Evolutionary conservation across 2,329 filamentous ascomycete species (phyloP), one percentile per base, ranked within the genome.

Genomic region (Beauveria scarabaeidicola): DNA sequence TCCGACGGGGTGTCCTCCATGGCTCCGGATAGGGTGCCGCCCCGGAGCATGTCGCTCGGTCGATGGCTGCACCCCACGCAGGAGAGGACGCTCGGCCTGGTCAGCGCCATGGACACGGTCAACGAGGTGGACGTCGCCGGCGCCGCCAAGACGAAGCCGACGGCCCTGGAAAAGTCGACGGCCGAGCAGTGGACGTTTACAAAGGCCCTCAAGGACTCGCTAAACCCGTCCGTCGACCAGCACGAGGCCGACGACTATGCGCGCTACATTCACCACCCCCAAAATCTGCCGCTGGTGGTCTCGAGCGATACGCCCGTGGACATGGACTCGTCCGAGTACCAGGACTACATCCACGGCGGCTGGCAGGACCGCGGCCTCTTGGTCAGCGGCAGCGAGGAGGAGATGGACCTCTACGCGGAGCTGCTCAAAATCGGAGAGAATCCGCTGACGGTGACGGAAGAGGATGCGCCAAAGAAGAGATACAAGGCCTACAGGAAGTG

Each of bases 401-500:
- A 75, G 41, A 64, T 69, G 27, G 72, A 73, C 25, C 83, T 90
- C 61, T 97, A 95, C 72, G 78, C 78, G 32, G 89, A 94, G 63
- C 88, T 94, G 68, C 72, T 97, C 59, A 83, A 81, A 47, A 83
- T 94, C 13, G 84, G 83, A 5, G 89, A 94, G 62, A 90, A 96
- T 67, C 90, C 91, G 19, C 75, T 99, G 56, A 95, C 90, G 2
- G 93, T 97, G 15, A 87, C 86, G 1, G 87, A 92, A 48, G 92
- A 95, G 68, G 94, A 97, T 72, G 81, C 86, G 50, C 81, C 82
- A 44, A 97, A 96, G 81, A 97, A 97, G 80, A 81, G 94, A 66
- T 99, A 99, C 73, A 97, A 96, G 75, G 90, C 92, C 10, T 99
- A 99, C 74, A 79, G 87, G 68, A 95, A 97, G 74, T 99, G 94